Percentiles rank a stretch among this genome's conserved stretches.
These are phyloP conservation scores for Aspergillus vadensis DNA, from an alignment of 2,329 filamentous ascomycete genomes.

Conservation along the genomic window DNA sequence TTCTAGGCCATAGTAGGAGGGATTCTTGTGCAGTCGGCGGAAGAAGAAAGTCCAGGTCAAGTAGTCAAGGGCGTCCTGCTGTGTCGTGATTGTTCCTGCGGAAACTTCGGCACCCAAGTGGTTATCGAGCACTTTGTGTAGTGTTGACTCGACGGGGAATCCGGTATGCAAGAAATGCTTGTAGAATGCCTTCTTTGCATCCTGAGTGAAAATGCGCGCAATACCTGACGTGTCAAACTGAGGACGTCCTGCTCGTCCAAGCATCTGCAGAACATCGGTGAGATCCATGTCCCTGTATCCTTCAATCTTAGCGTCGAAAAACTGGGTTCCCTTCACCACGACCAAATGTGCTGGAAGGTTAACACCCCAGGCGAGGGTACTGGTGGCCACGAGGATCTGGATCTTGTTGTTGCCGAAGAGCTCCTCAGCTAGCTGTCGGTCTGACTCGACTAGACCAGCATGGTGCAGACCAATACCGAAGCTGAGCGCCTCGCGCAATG, in stretches of 20 bases:
- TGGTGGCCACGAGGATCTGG: conserved; percentile 92
- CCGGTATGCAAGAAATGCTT: conserved; percentile 98
- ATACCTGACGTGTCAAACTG: conserved; percentile 97
- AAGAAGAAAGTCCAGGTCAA: conserved; percentile 99
- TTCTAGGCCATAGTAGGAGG: conserved; percentile 94
- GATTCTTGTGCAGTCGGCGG: conserved; percentile 93
- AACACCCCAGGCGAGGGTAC: conserved; percentile 96
- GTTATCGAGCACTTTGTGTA: conserved; percentile 96
- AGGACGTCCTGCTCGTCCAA: conserved; percentile 89
- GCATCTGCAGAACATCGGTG: conserved; percentile 96
- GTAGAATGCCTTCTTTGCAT: conserved; percentile 98
- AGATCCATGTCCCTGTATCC: conserved; percentile 99
- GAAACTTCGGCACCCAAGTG: conserved; percentile 95
- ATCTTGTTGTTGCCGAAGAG: conserved; percentile 98
- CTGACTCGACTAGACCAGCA: conserved; percentile 91
- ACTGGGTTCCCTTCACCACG: conserved; percentile 97
- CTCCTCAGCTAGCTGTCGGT: conserved; percentile 88
- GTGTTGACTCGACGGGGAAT: conserved; percentile 93
- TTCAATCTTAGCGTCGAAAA: conserved; percentile 96
- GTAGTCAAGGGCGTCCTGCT: conserved; percentile 96
- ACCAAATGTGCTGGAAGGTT: conserved; percentile 96
- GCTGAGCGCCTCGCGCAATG: conserved; percentile 87
- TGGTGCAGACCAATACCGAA: conserved; percentile 98
- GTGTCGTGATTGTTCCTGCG: conserved; percentile 86
- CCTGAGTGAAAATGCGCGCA: conserved; percentile 94